Evolutionary conservation across 768 basidiomycete genomes (phyloP), one percentile per base, ranked within the genome.

Genomic region (Pleurotus tuoliensis): DNA sequence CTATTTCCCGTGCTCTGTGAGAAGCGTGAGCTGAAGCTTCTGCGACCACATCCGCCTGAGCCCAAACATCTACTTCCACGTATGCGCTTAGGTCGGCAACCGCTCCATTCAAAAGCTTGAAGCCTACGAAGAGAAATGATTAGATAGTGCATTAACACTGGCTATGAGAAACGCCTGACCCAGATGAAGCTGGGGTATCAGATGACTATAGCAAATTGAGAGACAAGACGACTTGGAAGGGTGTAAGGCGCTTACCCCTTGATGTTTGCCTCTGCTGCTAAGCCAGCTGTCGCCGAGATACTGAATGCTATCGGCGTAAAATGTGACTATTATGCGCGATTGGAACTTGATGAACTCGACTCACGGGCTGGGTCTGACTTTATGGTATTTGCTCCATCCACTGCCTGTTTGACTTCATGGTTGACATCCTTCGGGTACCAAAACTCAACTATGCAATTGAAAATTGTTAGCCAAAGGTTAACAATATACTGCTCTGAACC

Each of bases 381-480:
- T 6, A 38, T 38, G 16, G 20, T 22, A 7, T 44, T 44, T 22
- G n/a, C 41, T 16, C 41, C 41, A 22, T 44, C 41, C 7, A 16
- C 15, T 16, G 41, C 41, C 37, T 20, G 18, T 7, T 34, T 16
- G 22, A n/a, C 16, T 12, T 40, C 34, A 3, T 39, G 37, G 13
- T 37, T 40, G 38, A 53, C 13, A 13, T 53, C 41, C 39, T 53
- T 53, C 2, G 51, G 51, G 25, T 53, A 53, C 51, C 51, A 53
- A 9, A 53, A 53, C 24, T 53, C 51, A 18, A 53, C 51, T 53
- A 11, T 11, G 22, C 15, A n/a, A 16, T 18, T 4, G 22, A 41
- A 41, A n/a, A 16, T 4, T 1, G 12, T 40, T n/a, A 41, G 20
- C 30, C 4, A 11, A 38, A 20, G 1, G n/a, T 24, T 6, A 16